Base-by-base conservation (phyloP, 495 filamentous ascomycete species). In the Penicillium desertorum region DNA sequence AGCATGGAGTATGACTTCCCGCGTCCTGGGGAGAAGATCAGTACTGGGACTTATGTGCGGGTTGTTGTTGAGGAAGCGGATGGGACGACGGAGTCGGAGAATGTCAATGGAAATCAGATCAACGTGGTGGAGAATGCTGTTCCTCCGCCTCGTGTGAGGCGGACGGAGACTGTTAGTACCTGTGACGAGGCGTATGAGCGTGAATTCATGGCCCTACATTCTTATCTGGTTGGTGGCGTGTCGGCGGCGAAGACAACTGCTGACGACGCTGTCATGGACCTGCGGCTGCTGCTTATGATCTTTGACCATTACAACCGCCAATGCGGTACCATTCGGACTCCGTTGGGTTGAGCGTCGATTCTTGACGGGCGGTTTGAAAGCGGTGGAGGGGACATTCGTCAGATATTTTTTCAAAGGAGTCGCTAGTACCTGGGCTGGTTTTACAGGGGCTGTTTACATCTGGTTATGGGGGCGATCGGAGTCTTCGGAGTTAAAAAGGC, bases 181-280 rank as follows among this genome's bases (percentile, higher is more conserved):
- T 82, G 74, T 62, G 77, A 82, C 45, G 82, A 86, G 53, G 65
- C 83, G 5, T 85, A 81, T 60, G 73, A 70, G 49, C 65, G 69
- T 2, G 79, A 85, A 64, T 64, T 84, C 57, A 65, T 66, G 57
- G 74, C 77, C 45, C 51, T 86, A 60, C 72, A 82, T 63, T 67
- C 67, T 3, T 79, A 77, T 59, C 54, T 83, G 5, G 60, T 65
- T 7, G 64, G 75, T 16, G 75, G 70, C 1, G 70, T 62, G 56
- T 10, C 56, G 2, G 56, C 54, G 48, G 71, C 72, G 14, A 84
- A 83, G 65, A 86, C 83, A 4, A 79, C 71, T 4, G 67, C 71
- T 3, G 58, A 67, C 27, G 81, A 85, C 74, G 77, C 80, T 2
- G 23, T 71, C 46, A 63, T 76, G 59, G 83, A 86, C 69, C 45